phyloP scores from a whole-genome alignment of 495 filamentous ascomycete species.

The Talaromyces proteolyticus region DNA sequence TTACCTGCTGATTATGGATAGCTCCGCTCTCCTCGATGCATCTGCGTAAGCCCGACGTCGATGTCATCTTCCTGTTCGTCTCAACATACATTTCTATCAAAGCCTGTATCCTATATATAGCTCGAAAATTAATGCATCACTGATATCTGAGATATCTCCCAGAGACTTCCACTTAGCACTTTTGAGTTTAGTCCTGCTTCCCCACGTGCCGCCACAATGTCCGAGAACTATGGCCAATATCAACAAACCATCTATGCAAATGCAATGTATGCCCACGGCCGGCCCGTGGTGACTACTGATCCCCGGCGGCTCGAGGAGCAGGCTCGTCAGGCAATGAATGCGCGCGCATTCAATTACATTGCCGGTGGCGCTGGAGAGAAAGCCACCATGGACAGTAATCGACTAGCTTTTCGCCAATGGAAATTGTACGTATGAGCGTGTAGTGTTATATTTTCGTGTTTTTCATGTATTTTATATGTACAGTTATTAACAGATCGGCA shows the following conservation, averaged over 20 bases:
- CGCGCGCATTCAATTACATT: conserved; percentile 53
- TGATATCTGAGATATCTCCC: background rate
- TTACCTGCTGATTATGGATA: too few relatives aligned
- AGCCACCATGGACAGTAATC: conserved; percentile 60
- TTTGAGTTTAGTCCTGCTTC: background rate
- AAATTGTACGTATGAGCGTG: conserved; percentile 35
- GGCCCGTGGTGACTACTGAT: conserved; percentile 53
- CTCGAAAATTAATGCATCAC: background rate
- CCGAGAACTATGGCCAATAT: conserved; percentile 37
- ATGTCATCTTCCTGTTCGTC: too few relatives aligned
- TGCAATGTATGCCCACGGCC: conserved; percentile 38
- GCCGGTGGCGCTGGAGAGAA: conserved; percentile 60
- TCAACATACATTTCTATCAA: too few relatives aligned
- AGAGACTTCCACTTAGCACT: too few relatives aligned
- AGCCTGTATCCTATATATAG: too few relatives aligned
- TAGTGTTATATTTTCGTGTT: background rate
- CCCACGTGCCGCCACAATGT: conserved; percentile 17
- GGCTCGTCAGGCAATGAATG: conserved; percentile 41
- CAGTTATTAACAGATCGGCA: background rate
- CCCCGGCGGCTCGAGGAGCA: conserved; percentile 54
- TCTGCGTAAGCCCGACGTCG: too few relatives aligned
- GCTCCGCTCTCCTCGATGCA: too few relatives aligned
- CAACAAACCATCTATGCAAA: conserved; percentile 44
- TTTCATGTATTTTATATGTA: background rate
- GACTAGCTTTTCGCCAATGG: conserved; percentile 60